These are phyloP conservation scores for Candolleomyces efflorescens DNA, from an alignment of 768 basidiomycete species.

Conservation along the genomic window DNA sequence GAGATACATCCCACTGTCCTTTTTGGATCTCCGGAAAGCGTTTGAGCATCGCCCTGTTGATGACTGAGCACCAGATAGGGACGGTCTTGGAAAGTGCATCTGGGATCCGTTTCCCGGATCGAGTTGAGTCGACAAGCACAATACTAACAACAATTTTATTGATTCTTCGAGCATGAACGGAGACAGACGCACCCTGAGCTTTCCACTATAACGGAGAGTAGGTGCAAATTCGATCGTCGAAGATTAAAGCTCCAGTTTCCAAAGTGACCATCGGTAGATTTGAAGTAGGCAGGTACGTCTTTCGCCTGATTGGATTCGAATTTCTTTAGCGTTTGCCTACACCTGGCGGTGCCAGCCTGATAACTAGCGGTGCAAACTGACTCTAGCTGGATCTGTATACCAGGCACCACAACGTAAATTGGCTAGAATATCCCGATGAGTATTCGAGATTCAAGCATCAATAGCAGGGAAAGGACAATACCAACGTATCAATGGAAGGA, in stretches of 20 bases:
- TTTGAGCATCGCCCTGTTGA: constrained; percentile 60
- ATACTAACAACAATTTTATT: constrained; percentile 40
- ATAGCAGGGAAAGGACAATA: neutral
- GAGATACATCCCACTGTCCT: constrained; percentile 46
- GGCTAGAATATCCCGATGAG: constrained; percentile 37
- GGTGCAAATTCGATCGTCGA: constrained; percentile 77
- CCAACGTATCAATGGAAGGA: constrained; percentile 54
- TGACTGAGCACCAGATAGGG: constrained; percentile 90
- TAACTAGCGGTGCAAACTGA: constrained; percentile 23
- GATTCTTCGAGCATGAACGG: neutral
- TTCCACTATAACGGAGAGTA: constrained; percentile 54
- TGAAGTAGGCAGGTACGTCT: constrained; percentile 71
- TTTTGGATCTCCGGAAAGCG: constrained; percentile 24
- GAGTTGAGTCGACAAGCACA: constrained; percentile 87
- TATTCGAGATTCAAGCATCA: too few relatives aligned
- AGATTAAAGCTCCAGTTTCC: constrained; percentile 84
- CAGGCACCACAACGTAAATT: constrained; percentile 94
- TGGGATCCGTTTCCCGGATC: constrained; percentile 90
- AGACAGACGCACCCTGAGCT: constrained; percentile 51
- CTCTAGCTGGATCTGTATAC: constrained; percentile 76
- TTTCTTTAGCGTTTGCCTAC: neutral
- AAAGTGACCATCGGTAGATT: constrained; percentile 87
- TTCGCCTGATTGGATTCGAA: constrained; percentile 30
- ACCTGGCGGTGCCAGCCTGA: neutral
- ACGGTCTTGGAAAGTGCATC: constrained; percentile 93